These are phyloP conservation scores for Trichoderma sp. DNA, from an alignment of 2,329 filamentous ascomycete species.

Conservation along the genomic window DNA sequence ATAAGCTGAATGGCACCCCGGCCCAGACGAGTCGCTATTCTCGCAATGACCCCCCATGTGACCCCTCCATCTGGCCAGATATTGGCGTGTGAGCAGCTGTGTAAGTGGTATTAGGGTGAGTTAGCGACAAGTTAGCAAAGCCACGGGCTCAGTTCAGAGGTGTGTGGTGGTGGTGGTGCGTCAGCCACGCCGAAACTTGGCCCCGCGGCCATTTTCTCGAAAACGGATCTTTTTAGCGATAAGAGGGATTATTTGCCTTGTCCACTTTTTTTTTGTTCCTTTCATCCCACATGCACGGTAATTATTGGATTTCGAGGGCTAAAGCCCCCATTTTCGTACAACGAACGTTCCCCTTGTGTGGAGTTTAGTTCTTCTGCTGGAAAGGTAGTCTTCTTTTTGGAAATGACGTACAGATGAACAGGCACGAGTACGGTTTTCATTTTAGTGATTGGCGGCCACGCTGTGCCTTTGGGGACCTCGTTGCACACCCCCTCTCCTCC, in stretches of 20 bases:
- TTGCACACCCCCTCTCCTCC: slow-evolving; percentile 9
- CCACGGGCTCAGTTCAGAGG: background rate
- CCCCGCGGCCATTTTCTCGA: slow-evolving; percentile 2
- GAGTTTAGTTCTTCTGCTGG: background rate
- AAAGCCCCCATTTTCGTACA: slow-evolving; percentile 6
- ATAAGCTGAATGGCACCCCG: slow-evolving; percentile 23
- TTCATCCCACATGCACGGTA: background rate
- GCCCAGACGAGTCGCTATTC: background rate
- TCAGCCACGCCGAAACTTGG: slow-evolving; percentile 15
- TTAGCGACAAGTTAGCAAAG: slow-evolving; percentile 3
- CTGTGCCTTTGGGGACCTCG: background rate
- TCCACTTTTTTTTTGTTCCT: background rate
- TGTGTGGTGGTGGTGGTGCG: background rate
- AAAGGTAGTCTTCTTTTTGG: background rate
- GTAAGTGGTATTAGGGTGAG: slow-evolving; percentile 5
- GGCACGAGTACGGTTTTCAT: slow-evolving; percentile 3
- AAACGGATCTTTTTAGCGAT: slow-evolving; percentile 7
- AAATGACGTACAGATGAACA: slow-evolving; percentile 22
- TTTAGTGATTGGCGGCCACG: slow-evolving; percentile 10
- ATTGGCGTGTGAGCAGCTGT: slow-evolving; percentile 4
- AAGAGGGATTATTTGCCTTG: background rate
- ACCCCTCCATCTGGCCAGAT: slow-evolving; percentile 3
- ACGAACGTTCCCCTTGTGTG: background rate
- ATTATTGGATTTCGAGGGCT: slow-evolving; percentile 13
- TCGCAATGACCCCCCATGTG: slow-evolving; percentile 12